phyloP scores from a whole-genome alignment of 2,329 filamentous ascomycete species.

The Leptosphaerulina australis region DNA sequence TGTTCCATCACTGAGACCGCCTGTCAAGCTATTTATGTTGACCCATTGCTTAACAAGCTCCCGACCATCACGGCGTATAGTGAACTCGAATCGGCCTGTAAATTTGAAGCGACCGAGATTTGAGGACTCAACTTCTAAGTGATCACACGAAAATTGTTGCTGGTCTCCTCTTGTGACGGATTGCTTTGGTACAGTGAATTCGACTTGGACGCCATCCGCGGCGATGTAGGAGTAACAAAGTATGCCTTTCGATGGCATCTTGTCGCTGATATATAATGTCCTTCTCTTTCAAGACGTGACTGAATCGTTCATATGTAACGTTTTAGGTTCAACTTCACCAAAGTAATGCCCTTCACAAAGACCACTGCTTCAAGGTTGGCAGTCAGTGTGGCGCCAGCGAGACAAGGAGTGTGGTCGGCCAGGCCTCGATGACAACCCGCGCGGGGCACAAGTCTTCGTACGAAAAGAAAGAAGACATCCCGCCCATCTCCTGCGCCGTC shows the following conservation, averaged over 20 bases:
- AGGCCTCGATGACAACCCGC: slow-evolving; percentile 6
- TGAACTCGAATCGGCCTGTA: slow-evolving; percentile 54
- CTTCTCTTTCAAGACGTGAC: slow-evolving; percentile 2
- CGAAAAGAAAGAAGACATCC: slow-evolving; percentile 1
- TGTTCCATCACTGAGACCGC: slow-evolving; percentile 51
- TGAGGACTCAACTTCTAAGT: slow-evolving; percentile 55
- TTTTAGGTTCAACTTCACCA: too few relatives aligned
- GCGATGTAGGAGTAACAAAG: slow-evolving; percentile 43
- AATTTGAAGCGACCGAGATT: slow-evolving; percentile 55
- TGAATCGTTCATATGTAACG: too few relatives aligned
- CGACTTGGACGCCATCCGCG: slow-evolving; percentile 51
- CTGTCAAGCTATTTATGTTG: slow-evolving; percentile 56
- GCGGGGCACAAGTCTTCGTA: slow-evolving; percentile 16
- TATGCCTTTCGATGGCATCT: slow-evolving; percentile 46
- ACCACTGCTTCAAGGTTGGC: not conserved
- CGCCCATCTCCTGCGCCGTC: slow-evolving; percentile 4
- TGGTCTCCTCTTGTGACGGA: slow-evolving; percentile 40
- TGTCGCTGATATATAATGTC: not conserved
- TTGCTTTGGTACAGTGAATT: slow-evolving; percentile 53
- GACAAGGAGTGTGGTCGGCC: not conserved
- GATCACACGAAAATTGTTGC: slow-evolving; percentile 48
- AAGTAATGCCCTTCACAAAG: not conserved
- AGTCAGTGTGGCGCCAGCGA: not conserved
- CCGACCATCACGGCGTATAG: slow-evolving; percentile 47
- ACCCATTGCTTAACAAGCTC: slow-evolving; percentile 54